Evolutionary conservation across 2,329 filamentous ascomycete species (phyloP).

Genomic region (Hymenoscyphus infarciens): DNA sequence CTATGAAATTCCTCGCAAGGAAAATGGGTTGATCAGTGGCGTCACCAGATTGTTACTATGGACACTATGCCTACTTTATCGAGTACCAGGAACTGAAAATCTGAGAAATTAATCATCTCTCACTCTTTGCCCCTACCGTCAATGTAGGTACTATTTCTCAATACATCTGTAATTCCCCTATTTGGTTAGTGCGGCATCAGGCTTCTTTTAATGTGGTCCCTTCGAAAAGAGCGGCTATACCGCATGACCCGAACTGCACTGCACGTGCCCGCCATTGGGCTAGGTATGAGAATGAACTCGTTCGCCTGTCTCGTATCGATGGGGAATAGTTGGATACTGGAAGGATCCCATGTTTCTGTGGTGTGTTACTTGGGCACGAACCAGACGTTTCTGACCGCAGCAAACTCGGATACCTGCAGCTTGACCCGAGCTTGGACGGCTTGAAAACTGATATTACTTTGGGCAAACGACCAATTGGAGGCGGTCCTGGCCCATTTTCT

Average conservation of each 20-base stretch:
- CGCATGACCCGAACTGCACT: slow-evolving; percentile 13
- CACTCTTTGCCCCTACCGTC: not conserved
- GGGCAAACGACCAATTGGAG: slow-evolving; percentile 24
- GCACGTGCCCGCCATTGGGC: slow-evolving; percentile 21
- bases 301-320: slow-evolving; percentile 23
- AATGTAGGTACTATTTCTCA: not conserved
- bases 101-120: not conserved
- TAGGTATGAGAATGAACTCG: slow-evolving; percentile 25
- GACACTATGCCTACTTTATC: slow-evolving; percentile 11
- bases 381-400: slow-evolving; percentile 20
- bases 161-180: slow-evolving; percentile 13
- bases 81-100: not conserved
- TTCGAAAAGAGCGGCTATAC: slow-evolving; percentile 16
- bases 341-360: not conserved
- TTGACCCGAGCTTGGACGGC: slow-evolving; percentile 18
- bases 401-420: slow-evolving; percentile 26
- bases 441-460: slow-evolving; percentile 12
- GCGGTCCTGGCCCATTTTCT: slow-evolving; percentile 9
- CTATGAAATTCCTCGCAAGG: slow-evolving; percentile 15
- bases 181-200: slow-evolving; percentile 6
- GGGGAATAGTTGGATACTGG: slow-evolving; percentile 1
- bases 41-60: slow-evolving; percentile 19
- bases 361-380: slow-evolving; percentile 10
- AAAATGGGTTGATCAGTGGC: slow-evolving; percentile 10
- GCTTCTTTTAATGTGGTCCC: slow-evolving; percentile 11